These are phyloP conservation scores for Zopfia rhizophila DNA, from an alignment of 2,329 filamentous ascomycete genomes.

Conservation along the genomic window DNA sequence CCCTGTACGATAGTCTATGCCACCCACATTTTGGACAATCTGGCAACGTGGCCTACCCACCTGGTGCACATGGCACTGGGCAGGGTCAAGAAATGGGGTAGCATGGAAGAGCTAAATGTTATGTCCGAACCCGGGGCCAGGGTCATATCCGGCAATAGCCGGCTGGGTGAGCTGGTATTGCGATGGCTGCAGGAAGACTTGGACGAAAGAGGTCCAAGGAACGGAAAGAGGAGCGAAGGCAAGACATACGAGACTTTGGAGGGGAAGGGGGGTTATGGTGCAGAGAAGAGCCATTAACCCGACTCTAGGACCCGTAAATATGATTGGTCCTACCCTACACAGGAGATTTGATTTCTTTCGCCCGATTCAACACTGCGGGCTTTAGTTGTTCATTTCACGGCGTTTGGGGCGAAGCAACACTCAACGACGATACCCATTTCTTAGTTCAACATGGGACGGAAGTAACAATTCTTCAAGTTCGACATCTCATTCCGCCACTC, in stretches of 20 bases:
- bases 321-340: no score
- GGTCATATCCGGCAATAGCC: constrained; percentile 75
- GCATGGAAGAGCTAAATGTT: constrained; percentile 69
- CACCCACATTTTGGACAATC: constrained; percentile 95
- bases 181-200: constrained; percentile 87
- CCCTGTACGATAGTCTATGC: constrained; percentile 95
- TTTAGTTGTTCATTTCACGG: constrained; percentile 27
- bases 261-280: constrained; percentile 72
- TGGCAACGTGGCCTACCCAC: constrained; percentile 94
- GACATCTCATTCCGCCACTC: background rate
- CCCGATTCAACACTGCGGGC: constrained; percentile 41
- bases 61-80: constrained; percentile 96
- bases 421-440: constrained; percentile 52
- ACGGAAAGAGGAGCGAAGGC: constrained; percentile 68
- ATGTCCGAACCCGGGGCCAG: constrained; percentile 54
- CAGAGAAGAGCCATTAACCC: constrained; percentile 57
- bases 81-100: constrained; percentile 85
- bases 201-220: constrained; percentile 79
- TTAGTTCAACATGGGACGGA: constrained; percentile 42
- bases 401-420: constrained; percentile 32
- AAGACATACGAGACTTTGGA: constrained; percentile 70
- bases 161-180: constrained; percentile 86
- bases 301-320: background rate
- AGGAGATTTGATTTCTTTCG: constrained; percentile 8
- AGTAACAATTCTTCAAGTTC: background rate